These are phyloP conservation scores for Pisolithus tinctorius DNA, from an alignment of 768 basidiomycete species.

Conservation along the genomic window DNA sequence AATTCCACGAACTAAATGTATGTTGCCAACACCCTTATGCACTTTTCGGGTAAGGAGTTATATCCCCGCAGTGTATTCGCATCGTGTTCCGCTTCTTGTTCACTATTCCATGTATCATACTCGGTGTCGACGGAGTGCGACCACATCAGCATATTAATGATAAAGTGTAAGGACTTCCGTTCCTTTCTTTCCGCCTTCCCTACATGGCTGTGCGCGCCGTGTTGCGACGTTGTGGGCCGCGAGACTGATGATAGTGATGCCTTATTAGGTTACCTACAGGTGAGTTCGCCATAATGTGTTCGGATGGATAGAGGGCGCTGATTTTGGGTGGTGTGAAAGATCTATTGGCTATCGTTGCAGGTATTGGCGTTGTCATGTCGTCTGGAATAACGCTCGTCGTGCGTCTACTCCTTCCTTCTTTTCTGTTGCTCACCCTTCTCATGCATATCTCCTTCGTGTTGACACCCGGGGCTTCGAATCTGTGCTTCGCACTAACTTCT, in stretches of 20 bases:
- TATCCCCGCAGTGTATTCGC: conserved; percentile 49
- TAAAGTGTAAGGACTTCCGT: conserved; percentile 35
- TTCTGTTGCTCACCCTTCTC: neutral
- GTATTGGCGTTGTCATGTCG: conserved; percentile 56
- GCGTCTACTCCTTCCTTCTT: conserved; percentile 16
- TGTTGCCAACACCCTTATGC: conserved; percentile 17
- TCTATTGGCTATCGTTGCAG: conserved; percentile 50
- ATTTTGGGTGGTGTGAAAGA: conserved; percentile 34
- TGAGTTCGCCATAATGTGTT: neutral
- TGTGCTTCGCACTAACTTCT: neutral
- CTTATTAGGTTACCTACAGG: conserved; percentile 22
- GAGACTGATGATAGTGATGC: neutral
- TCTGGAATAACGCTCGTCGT: conserved; percentile 73
- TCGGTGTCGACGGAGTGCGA: conserved; percentile 63
- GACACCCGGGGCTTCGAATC: neutral
- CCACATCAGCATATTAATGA: conserved; percentile 61
- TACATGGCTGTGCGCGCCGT: neutral
- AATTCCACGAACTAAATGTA: conserved; percentile 80
- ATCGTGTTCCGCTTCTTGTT: conserved; percentile 71
- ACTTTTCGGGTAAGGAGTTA: neutral
- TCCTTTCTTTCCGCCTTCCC: neutral
- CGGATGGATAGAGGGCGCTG: neutral
- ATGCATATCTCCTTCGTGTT: neutral
- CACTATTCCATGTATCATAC: conserved; percentile 53
- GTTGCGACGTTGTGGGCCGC: neutral